phyloP scores from a whole-genome alignment of 495 filamentous ascomycete genomes.

The Lindgomyces ingoldianus region DNA sequence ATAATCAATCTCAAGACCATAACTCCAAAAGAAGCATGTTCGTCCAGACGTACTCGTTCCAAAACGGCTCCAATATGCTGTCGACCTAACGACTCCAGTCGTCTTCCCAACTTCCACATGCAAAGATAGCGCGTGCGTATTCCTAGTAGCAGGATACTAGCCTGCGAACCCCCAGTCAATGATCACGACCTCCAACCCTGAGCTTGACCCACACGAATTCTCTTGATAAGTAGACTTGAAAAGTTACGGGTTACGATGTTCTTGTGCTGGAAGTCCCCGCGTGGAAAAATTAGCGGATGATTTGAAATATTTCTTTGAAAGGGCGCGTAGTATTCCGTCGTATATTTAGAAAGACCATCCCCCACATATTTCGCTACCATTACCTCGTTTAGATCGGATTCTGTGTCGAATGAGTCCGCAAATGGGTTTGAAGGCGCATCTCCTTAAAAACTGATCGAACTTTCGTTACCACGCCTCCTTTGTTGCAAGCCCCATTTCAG shows the following conservation, averaged over 20 bases:
- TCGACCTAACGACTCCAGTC: constrained; percentile 1
- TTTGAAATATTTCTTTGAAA: constrained; percentile 6
- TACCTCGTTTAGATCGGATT: constrained; percentile 16
- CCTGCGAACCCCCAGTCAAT: neutral
- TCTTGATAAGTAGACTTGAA: neutral
- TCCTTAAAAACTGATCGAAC: constrained; percentile 41
- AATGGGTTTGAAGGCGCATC: constrained; percentile 16
- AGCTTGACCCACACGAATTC: too few species aligned
- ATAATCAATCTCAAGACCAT: constrained; percentile 4
- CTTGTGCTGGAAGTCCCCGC: constrained; percentile 38
- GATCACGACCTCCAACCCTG: neutral
- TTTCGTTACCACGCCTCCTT: constrained; percentile 5
- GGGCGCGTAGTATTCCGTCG: constrained; percentile 13
- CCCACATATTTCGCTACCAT: constrained; percentile 14
- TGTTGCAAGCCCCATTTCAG: neutral
- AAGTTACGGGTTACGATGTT: constrained; percentile 44
- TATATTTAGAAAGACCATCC: neutral
- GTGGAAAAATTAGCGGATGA: constrained; percentile 17
- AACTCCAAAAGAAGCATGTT: neutral
- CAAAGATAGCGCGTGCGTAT: constrained; percentile 2
- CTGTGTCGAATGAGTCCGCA: constrained; percentile 43
- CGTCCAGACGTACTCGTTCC: constrained; percentile 7
- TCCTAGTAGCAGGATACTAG: constrained; percentile 2
- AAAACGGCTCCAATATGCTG: neutral
- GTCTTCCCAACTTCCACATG: neutral